Evolutionary conservation across 2,329 filamentous ascomycete species (phyloP), one percentile per base, ranked within the genome.

Genomic region (Arthrobotrys musiformis): DNA sequence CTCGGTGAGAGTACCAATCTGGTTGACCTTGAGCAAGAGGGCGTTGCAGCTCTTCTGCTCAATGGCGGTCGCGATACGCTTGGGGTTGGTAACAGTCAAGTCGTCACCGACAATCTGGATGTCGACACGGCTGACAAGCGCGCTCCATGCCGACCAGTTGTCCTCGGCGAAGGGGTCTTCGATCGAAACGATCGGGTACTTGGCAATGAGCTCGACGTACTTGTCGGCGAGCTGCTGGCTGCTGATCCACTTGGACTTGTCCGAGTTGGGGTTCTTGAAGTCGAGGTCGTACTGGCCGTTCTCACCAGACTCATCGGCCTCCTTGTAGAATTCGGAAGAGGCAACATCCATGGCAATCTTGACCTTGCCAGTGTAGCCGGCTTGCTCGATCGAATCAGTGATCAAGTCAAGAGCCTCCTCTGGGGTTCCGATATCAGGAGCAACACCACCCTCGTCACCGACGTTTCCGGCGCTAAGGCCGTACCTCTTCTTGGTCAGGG

Each of bases 111-210:
- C 95, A 84, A 99, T 93, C 89, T 99, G 95, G 89, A 96, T 94
- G 86, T 97, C 91, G 84, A 93, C 93, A 82, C 93, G 95, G 92
- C 97, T 97, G 92, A 92, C 97, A 91, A 98, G 99, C 91, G 98
- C 97, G 90, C 93, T 97, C 95, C 95, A 99, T 79, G 95, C 95
- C 90, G 98, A 94, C 95, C 95, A 99, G 89, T 99, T 95, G 83
- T 98, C 95, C 90, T 99, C 95, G 80, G 93, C 94, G 87, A 99
- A 99, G 84, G 95, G 95, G 85, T 99, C 95, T 88, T 99, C 95
- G 82, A 99, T 98, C 86, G 90, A 93, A 87, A 98, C 93, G 83
- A 99, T 99, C 83, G 95, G 94, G 88, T 99, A 99, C 88, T 97
- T 97, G 89, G 90, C 89, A 84, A 89, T 88, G 79, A 99, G 90